These are phyloP conservation scores for Phytophthora cactorum DNA, from an alignment of 352 stramenopile genomes.

Conservation along the genomic window DNA sequence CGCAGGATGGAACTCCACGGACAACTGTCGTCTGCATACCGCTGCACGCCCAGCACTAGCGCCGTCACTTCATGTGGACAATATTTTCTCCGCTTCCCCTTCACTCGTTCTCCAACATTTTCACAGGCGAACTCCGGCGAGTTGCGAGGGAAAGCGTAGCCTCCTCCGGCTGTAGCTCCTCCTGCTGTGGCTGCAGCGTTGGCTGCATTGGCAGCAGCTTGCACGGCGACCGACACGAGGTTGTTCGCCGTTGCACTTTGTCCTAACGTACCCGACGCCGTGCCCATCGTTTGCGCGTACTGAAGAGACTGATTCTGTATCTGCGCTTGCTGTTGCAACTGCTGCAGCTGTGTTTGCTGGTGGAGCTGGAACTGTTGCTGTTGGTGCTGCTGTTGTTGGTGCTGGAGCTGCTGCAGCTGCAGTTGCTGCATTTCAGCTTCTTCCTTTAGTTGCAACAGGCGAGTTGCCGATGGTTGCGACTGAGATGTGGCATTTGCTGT, in stretches of 20 bases:
- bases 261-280: slow-evolving; percentile 32
- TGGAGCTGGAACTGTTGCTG: slow-evolving; percentile 45
- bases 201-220: slow-evolving; percentile 43
- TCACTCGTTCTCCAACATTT: slow-evolving; percentile 85
- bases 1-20: slow-evolving; percentile 84
- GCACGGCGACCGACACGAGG: slow-evolving; percentile 48
- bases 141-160: slow-evolving; percentile 71
- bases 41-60: slow-evolving; percentile 79
- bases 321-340: slow-evolving; percentile 37
- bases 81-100: slow-evolving; percentile 84
- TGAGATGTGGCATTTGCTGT: slow-evolving; percentile 1
- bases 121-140: slow-evolving; percentile 82
- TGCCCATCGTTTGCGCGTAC: slow-evolving; percentile 34
- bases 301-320: slow-evolving; percentile 47
- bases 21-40: slow-evolving; percentile 85
- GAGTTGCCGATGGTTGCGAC: slow-evolving; percentile 21
- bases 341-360: slow-evolving; percentile 43
- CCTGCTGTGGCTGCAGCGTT: slow-evolving; percentile 38
- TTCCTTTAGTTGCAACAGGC: slow-evolving; percentile 39
- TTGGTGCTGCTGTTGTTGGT: slow-evolving; percentile 1
- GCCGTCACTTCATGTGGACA: slow-evolving; percentile 88
- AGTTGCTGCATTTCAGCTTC: slow-evolving; percentile 35
- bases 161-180: slow-evolving; percentile 34
- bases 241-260: slow-evolving; percentile 45
- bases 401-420: slow-evolving; percentile 4